Conservation (phyloP, 2,329 filamentous ascomycete genomes). For the Madurella mycetomatis region DNA sequence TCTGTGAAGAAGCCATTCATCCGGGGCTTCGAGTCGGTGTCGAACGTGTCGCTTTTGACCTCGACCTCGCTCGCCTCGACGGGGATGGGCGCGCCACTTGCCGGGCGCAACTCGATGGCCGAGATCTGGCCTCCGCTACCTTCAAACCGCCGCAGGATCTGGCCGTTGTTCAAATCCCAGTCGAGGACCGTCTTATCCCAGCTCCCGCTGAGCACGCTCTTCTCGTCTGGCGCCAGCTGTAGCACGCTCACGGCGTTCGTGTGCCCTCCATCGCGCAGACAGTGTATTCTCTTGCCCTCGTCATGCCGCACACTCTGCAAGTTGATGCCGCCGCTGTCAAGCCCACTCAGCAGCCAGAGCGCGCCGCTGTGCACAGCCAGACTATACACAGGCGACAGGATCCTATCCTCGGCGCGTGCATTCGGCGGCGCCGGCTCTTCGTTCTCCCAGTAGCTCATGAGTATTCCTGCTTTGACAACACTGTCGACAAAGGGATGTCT, state of each 20-base stretch:
- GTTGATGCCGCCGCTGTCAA: constrained; percentile 90
- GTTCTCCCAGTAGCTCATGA: constrained; percentile 98
- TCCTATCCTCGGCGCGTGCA: constrained; percentile 51
- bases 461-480: constrained; percentile 87
- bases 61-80: constrained; percentile 61
- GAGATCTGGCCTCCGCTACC: constrained; percentile 81
- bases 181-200: constrained; percentile 95
- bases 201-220: constrained; percentile 81
- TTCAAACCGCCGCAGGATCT: constrained; percentile 69
- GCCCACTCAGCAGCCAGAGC: constrained; percentile 84
- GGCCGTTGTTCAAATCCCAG: constrained; percentile 89
- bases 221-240: constrained; percentile 77
- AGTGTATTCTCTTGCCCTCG: constrained; percentile 83
- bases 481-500: constrained; percentile 96
- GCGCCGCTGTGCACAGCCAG: constrained; percentile 86
- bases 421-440: constrained; percentile 60
- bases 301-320: constrained; percentile 90
- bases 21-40: constrained; percentile 60
- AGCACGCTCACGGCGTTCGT: constrained; percentile 89
- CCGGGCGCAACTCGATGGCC: constrained; percentile 77
- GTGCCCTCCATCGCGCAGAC: constrained; percentile 64
- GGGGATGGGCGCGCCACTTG: constrained; percentile 70
- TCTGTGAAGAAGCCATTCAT: constrained; percentile 49
- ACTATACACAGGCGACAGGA: constrained; percentile 88
- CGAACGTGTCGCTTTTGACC: constrained; percentile 62